phyloP scores from a whole-genome alignment of 352 stramenopile species.

The Globisporangium orthogonon region DNA sequence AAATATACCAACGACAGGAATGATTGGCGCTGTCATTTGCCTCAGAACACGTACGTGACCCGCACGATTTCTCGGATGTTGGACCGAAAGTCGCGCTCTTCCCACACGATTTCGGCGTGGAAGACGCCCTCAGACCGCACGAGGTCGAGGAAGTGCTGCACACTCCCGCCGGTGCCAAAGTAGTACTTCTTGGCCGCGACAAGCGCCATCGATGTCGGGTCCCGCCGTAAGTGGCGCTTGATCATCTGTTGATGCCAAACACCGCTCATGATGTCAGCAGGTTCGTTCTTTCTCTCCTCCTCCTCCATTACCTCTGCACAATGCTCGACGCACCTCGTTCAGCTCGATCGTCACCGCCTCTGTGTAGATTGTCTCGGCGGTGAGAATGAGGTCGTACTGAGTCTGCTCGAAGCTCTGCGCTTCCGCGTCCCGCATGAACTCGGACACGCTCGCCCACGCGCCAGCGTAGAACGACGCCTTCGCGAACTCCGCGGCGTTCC shows the following conservation, averaged over 20 bases:
- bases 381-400: slow-evolving; percentile 74
- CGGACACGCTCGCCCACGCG: slow-evolving; percentile 58
- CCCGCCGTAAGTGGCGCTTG: slow-evolving; percentile 54
- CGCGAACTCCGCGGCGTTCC: slow-evolving; percentile 16
- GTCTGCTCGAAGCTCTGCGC: slow-evolving; percentile 21
- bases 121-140: slow-evolving; percentile 44
- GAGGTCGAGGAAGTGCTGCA: slow-evolving; percentile 77
- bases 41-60: slow-evolving; percentile 23
- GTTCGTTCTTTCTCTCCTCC: not conserved
- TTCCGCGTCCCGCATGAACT: slow-evolving; percentile 41
- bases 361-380: slow-evolving; percentile 84
- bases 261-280: not conserved
- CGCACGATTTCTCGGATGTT: slow-evolving; percentile 83
- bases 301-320: not conserved
- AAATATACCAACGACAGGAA: no score
- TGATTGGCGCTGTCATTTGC: not conserved
- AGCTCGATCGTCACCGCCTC: slow-evolving; percentile 63
- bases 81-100: slow-evolving; percentile 61
- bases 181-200: slow-evolving; percentile 87
- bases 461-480: slow-evolving; percentile 70
- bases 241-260: slow-evolving; percentile 37
- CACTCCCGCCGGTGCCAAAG: slow-evolving; percentile 80
- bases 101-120: slow-evolving; percentile 51
- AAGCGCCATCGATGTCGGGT: slow-evolving; percentile 38
- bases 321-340: slow-evolving; percentile 38